Evolutionary conservation across 495 filamentous ascomycete species (phyloP).

Genomic region (Rhypophila decipiens): DNA sequence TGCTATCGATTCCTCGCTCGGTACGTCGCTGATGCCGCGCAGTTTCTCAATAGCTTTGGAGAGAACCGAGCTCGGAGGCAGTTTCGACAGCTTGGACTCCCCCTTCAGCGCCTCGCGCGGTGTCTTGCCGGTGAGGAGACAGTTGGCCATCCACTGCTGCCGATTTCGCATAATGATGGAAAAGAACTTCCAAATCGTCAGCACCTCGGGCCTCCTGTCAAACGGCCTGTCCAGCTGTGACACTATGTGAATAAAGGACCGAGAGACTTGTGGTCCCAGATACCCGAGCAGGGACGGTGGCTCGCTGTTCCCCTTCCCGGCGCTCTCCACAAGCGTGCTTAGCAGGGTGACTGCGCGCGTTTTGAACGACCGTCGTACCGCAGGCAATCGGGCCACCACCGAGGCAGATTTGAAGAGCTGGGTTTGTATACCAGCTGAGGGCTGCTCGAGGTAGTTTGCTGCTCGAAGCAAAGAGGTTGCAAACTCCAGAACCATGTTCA

Average conservation of each 20-base stretch:
- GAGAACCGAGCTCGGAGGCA: conserved; percentile 56
- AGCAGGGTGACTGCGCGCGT: conserved; percentile 60
- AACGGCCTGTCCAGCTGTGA: conserved; percentile 74
- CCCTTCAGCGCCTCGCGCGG: conserved; percentile 64
- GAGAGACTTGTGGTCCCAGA: conserved; percentile 72
- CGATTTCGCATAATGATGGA: conserved; percentile 82
- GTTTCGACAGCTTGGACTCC: conserved; percentile 43
- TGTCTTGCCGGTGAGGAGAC: conserved; percentile 80
- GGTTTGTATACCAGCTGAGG: conserved; percentile 60
- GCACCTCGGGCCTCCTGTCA: conserved; percentile 50
- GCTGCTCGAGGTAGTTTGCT: conserved; percentile 54
- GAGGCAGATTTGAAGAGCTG: conserved; percentile 74
- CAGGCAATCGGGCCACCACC: conserved; percentile 71
- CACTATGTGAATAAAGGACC: conserved; percentile 73
- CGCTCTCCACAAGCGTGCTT: conserved; percentile 64
- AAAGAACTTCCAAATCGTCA: conserved; percentile 75
- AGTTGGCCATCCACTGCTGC: conserved; percentile 93
- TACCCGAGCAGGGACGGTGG: conserved; percentile 87
- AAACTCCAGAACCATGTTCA: conserved; percentile 58
- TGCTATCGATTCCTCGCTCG: conserved; percentile 56
- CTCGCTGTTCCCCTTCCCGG: conserved; percentile 56
- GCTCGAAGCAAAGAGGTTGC: conserved; percentile 62
- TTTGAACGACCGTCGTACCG: conserved; percentile 59
- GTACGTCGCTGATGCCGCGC: conserved; percentile 56
- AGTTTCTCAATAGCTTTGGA: conserved; percentile 68